Percentiles rank a stretch among this genome's conserved stretches.
Evolutionary conservation across 306 rosid species (phyloP).

Genomic region (Rubus idaeus): DNA sequence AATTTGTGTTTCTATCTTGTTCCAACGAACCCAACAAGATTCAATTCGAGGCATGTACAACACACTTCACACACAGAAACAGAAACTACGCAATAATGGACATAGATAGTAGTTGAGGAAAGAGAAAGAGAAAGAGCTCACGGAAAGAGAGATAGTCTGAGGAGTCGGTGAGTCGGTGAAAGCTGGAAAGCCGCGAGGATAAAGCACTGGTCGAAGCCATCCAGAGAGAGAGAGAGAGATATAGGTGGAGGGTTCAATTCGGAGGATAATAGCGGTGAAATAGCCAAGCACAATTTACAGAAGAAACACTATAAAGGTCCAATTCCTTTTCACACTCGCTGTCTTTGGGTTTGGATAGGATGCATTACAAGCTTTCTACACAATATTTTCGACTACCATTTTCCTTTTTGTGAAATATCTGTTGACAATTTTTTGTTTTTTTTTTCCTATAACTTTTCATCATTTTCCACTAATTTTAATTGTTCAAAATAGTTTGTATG

Average conservation of each 20-base stretch:
- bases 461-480: neutral
- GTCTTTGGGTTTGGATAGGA: neutral
- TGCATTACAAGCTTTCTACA: too few species aligned
- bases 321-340: neutral
- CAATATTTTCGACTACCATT: too few species aligned
- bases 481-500: too few species aligned
- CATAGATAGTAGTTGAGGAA: too few species aligned
- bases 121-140: conserved; percentile 4
- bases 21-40: neutral
- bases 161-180: conserved; percentile 17
- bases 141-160: conserved; percentile 25
- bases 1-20: neutral
- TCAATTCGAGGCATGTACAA: neutral
- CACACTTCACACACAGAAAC: neutral
- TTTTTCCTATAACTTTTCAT: neutral
- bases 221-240: neutral
- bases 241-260: neutral
- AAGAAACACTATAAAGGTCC: neutral
- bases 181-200: conserved; percentile 21
- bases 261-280: neutral
- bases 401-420: too few species aligned
- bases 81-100: neutral
- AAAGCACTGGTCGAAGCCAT: conserved; percentile 37
- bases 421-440: neutral
- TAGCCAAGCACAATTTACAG: neutral